phyloP scores from a whole-genome alignment of 306 rosid species.

The Medicago lupulina region DNA sequence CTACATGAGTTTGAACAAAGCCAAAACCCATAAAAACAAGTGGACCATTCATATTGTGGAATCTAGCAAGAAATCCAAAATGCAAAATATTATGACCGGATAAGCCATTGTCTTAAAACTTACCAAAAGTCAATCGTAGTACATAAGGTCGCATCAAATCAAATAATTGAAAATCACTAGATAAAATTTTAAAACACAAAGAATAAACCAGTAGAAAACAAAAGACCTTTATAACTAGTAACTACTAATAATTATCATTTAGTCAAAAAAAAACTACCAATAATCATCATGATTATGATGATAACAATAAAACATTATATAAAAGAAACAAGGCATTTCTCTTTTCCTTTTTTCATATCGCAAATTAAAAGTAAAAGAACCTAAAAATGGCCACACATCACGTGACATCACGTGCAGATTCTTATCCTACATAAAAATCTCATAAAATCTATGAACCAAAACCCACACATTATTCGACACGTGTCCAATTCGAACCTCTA shows the following conservation, averaged over 20 bases:
- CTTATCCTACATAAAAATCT: conserved; percentile 58
- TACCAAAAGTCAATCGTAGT: no score
- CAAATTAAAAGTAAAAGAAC: background rate
- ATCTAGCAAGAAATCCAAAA: no score
- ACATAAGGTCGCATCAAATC: conserved; percentile 3
- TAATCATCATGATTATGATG: background rate
- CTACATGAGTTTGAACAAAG: no score
- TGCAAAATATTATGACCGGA: no score
- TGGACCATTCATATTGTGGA: no score
- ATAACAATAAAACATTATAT: background rate
- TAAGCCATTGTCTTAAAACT: no score
- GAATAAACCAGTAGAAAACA: background rate
- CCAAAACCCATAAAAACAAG: no score
- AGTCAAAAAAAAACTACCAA: background rate
- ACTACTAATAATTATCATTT: background rate
- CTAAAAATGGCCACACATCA: conserved; percentile 44
- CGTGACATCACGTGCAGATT: conserved; percentile 73
- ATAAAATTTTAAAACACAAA: conserved; percentile 1
- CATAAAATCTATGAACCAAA: conserved; percentile 26
- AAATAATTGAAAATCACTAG: background rate
- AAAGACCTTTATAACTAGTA: background rate
- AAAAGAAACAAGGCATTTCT: background rate
- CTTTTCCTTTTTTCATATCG: background rate
- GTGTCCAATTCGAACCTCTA: conserved; percentile 45
- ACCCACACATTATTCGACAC: conserved; percentile 62